Base-by-base conservation (phyloP, 495 filamentous ascomycete genomes). In the Penicillium turbatum region DNA sequence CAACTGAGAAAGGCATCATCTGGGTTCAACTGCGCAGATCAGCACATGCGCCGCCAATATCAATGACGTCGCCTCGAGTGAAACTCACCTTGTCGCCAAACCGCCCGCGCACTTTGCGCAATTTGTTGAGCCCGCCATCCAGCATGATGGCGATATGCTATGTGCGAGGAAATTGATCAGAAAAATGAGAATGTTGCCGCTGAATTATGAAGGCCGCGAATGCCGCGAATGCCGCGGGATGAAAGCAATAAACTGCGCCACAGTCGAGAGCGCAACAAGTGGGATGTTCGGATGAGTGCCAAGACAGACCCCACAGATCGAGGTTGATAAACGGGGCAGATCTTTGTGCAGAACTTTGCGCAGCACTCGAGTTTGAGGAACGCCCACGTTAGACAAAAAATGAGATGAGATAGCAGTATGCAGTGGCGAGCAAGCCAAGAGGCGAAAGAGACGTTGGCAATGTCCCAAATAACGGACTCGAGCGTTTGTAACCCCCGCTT, bases 1-100 rank as follows among this genome's bases (percentile, higher is more conserved):
- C 85, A 89, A 66, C 82, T 87, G 50, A 89, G 71, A 63, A 83
- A 88, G 38, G 86, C 78, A 71, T 88, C 86, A 57, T 89, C 86
- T 10, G 86, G 83, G 48, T 72, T 73, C 59, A 88, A 69, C 81
- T 87, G 69, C 51, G 30, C 27, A 9, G 54, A 17, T 62, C 29
- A 64, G 57, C 15, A 40, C 19, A 26, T 17, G 41, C 19, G 13
- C 13, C 26, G 10, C 44, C 29, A 13, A 6, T 13, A 11, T 30
- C 13, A 37, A 16, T 31, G 5, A 26, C 13, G 5, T n/a, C 43
- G 6, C 3, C 40, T 29, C 6, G 11, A 27, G 5, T 36, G 10
- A n/a, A 40, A 69, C 71, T 45, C 55, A 74, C 74, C 43, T 60
- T 72, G 60, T 76, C 72, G 26, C 71, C 69, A 51, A 75, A 72